Evolutionary conservation across 352 stramenopile genomes (phyloP).

Genomic region (Phytophthora litchii): DNA sequence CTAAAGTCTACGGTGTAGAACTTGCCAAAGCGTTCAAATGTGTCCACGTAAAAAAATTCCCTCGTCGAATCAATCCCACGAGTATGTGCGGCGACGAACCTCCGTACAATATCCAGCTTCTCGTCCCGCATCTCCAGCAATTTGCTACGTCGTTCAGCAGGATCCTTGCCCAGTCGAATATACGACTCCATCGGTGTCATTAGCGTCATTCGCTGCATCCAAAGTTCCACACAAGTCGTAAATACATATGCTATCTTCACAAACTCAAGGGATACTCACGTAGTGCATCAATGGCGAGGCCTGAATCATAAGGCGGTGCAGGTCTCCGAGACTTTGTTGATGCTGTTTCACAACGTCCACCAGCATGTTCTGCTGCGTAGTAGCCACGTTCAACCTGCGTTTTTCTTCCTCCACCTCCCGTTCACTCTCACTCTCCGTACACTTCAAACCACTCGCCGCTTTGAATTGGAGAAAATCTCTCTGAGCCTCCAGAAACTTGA

Average conservation of each 20-base stretch:
- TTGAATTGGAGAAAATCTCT: constrained; percentile 63
- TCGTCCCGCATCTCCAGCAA: constrained; percentile 54
- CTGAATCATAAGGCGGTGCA: constrained; percentile 47
- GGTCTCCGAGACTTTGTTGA: constrained; percentile 46
- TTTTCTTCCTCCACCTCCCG: constrained; percentile 30
- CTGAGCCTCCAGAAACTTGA: constrained; percentile 65
- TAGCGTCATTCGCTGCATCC: constrained; percentile 52
- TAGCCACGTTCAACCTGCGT: constrained; percentile 31
- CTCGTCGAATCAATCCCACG: constrained; percentile 55
- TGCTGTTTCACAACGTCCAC: constrained; percentile 42
- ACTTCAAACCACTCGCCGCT: constrained; percentile 6
- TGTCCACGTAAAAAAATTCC: constrained; percentile 72
- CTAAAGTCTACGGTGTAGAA: constrained; percentile 76
- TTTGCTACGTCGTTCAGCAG: constrained; percentile 38
- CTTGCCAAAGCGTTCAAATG: constrained; percentile 71
- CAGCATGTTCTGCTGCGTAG: constrained; percentile 40
- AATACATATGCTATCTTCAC: constrained; percentile 3
- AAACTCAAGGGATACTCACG: constrained; percentile 29
- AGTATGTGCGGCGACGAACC: constrained; percentile 55
- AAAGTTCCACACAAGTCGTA: constrained; percentile 1
- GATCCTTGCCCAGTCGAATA: constrained; percentile 56
- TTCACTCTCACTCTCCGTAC: constrained; percentile 1
- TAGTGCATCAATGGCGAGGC: constrained; percentile 58
- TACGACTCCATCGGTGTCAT: constrained; percentile 77
- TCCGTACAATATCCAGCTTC: constrained; percentile 48